phyloP scores from a whole-genome alignment of 2,329 filamentous ascomycete genomes.

The Colletotrichum simmondsii region DNA sequence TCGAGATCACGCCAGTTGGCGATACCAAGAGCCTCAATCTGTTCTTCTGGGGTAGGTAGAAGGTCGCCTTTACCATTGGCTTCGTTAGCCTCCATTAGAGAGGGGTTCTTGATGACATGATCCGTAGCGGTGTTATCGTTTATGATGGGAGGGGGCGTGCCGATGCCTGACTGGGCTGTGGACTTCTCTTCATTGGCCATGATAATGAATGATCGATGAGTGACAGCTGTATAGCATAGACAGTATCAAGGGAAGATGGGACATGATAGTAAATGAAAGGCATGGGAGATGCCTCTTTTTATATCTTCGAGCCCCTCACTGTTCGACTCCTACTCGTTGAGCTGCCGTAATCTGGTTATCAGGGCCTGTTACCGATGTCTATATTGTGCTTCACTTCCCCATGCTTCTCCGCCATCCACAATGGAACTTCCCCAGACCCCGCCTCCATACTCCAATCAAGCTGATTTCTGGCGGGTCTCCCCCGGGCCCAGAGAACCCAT shows the following conservation, averaged over 20 bases:
- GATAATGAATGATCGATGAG: not conserved
- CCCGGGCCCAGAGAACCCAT: not conserved
- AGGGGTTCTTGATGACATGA: slow-evolving; percentile 12
- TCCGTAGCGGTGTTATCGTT: not conserved
- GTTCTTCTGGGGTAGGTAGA: slow-evolving; percentile 32
- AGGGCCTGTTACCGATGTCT: too few species aligned
- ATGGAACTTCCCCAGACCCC: slow-evolving; percentile 23
- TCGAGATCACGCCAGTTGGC: slow-evolving; percentile 36
- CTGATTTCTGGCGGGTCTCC: not conserved
- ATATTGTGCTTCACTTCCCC: not conserved
- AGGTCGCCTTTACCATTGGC: not conserved
- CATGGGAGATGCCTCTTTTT: not conserved
- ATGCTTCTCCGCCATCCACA: not conserved
- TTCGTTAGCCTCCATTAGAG: slow-evolving; percentile 19
- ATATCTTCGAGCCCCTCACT: not conserved
- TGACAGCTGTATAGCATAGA: not conserved
- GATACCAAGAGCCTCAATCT: slow-evolving; percentile 37
- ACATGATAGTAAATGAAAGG: not conserved
- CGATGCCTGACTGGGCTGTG: not conserved
- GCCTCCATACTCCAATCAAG: slow-evolving; percentile 3
- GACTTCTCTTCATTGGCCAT: slow-evolving; percentile 27
- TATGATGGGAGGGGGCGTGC: not conserved
- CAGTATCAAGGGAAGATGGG: too few species aligned
- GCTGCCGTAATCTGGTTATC: too few species aligned
- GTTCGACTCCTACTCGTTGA: too few species aligned